Evolutionary conservation across 1,284 basidiomycete genomes (phyloP).

Genomic region (Boletellus deceptivus): DNA sequence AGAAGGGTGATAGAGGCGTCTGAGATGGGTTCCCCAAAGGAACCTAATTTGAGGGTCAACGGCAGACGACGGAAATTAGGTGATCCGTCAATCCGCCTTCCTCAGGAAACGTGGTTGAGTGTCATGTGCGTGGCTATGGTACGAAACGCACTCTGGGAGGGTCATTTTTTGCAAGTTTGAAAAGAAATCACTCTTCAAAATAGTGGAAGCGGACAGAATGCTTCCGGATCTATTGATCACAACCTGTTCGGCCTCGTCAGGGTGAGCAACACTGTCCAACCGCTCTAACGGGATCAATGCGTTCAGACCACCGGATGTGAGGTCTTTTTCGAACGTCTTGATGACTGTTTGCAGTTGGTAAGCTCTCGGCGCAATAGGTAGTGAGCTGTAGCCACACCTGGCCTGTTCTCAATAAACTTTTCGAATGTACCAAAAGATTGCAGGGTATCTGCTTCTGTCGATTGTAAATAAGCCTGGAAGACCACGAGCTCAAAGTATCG

Average conservation of each 20-base stretch:
- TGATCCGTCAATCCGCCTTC: conserved; percentile 86
- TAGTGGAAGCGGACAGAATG: conserved; percentile 89
- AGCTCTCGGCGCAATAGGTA: neutral
- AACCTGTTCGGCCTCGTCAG: conserved; percentile 84
- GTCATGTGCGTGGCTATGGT: neutral
- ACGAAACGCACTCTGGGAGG: conserved; percentile 72
- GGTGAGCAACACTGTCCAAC: conserved; percentile 77
- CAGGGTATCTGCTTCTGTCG: conserved; percentile 80
- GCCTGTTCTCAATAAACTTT: conserved; percentile 76
- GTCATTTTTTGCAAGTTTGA: conserved; percentile 93
- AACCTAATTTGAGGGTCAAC: conserved; percentile 51
- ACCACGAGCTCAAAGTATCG: conserved; percentile 92
- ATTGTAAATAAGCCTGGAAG: conserved; percentile 93
- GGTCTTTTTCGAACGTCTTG: conserved; percentile 92
- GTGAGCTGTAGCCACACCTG: conserved; percentile 48
- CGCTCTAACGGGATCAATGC: conserved; percentile 86
- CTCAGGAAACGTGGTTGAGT: conserved; percentile 4
- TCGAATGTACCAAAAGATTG: conserved; percentile 77
- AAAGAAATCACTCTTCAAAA: conserved; percentile 98
- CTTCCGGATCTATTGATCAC: conserved; percentile 85
- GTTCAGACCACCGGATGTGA: conserved; percentile 75
- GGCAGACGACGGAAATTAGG: conserved; percentile 88
- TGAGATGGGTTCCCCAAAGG: conserved; percentile 35
- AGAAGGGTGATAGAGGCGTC: conserved; percentile 35
- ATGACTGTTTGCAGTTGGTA: conserved; percentile 59